A percentile compares a stretch with the other conserved stretches of the same genome.
These are phyloP conservation scores for Naganishia sp. DNA, from an alignment of 1,284 basidiomycete species.

Conservation along the genomic window DNA sequence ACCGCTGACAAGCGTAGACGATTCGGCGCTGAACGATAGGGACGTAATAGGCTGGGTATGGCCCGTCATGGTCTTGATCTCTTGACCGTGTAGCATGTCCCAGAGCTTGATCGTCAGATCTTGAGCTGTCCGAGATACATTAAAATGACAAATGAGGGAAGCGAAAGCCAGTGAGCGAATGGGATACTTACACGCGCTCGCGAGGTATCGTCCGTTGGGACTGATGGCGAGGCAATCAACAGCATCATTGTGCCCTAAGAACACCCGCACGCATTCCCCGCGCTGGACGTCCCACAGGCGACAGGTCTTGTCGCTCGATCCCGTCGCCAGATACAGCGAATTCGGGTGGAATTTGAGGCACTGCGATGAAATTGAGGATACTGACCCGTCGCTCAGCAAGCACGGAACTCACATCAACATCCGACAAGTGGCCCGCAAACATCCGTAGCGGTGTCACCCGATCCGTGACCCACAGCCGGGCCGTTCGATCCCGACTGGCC, in stretches of 20 bases:
- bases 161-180: no score
- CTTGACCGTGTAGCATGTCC: conserved; percentile 89
- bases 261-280: conserved; percentile 88
- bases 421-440: conserved; percentile 93
- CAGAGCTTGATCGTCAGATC: conserved; percentile 92
- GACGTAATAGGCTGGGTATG: conserved; percentile 87
- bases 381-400: not conserved
- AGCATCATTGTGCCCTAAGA: conserved; percentile 89
- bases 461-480: conserved; percentile 94
- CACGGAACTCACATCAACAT: conserved; percentile 81
- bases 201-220: conserved; percentile 90
- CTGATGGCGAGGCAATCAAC: conserved; percentile 87
- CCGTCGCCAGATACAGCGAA: conserved; percentile 93
- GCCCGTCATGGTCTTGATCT: conserved; percentile 96
- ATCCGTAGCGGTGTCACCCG: conserved; percentile 81
- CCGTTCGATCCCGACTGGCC: conserved; percentile 88
- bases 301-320: conserved; percentile 92
- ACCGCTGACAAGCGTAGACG: conserved; percentile 82
- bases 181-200: conserved; percentile 72
- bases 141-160: not conserved
- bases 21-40: conserved; percentile 88
- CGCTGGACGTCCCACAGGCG: conserved; percentile 98
- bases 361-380: conserved; percentile 56
- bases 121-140: conserved; percentile 62
- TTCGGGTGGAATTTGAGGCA: conserved; percentile 97